Evolutionary conservation across 139 green algal genomes (phyloP).

Genomic region (Micractinium conductrix): DNA sequence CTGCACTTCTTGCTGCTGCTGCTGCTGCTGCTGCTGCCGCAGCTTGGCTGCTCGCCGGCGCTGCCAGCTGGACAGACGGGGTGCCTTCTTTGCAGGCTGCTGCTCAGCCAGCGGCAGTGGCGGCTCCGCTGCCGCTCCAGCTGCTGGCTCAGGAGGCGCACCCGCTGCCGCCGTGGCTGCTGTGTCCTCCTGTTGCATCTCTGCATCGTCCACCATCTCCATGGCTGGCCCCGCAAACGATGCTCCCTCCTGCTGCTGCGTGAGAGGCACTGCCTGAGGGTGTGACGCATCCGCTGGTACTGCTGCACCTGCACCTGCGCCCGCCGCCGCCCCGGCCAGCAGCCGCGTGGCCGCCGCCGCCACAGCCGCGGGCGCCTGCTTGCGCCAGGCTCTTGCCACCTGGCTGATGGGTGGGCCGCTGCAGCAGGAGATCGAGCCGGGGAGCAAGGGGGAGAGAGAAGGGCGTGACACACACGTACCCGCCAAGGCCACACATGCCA

Average conservation of each 20-base stretch:
- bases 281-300: too few relatives aligned
- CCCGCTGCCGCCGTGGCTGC: neutral
- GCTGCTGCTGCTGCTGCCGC: neutral
- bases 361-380: neutral
- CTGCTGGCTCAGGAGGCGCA: neutral
- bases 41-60: slow-evolving; percentile 39
- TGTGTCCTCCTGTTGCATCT: too few relatives aligned
- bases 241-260: too few relatives aligned
- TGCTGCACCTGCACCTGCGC: neutral
- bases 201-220: too few relatives aligned
- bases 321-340: neutral
- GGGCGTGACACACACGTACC: neutral
- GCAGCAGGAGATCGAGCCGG: slow-evolving; percentile 68
- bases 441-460: slow-evolving; percentile 10
- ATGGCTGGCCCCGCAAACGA: too few relatives aligned
- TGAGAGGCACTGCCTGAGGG: too few relatives aligned
- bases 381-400: slow-evolving; percentile 33
- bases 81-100: neutral
- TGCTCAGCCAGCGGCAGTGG: neutral
- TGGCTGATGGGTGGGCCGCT: slow-evolving; percentile 50
- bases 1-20: neutral
- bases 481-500: neutral
- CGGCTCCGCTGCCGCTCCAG: neutral
- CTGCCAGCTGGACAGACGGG: slow-evolving; percentile 59
- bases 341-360: slow-evolving; percentile 6